Base-by-base conservation (phyloP, 495 filamentous ascomycete genomes). In the Aspergillus wentii region DNA sequence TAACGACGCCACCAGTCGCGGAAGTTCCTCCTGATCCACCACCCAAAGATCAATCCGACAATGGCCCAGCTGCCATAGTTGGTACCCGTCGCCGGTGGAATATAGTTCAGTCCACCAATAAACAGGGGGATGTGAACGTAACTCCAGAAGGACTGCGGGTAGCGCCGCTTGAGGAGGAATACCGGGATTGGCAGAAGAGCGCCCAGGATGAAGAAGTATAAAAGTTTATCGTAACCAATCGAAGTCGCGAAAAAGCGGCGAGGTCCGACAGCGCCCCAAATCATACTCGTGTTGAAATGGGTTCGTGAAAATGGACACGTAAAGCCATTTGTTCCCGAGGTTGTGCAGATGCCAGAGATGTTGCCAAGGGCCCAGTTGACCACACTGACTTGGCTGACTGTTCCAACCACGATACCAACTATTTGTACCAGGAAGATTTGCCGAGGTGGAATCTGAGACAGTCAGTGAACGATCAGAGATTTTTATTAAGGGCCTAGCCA, bases 201-300 rank as follows among this genome's bases (percentile, higher is more conserved):
- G 20, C 85, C 85, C 37, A 85, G 51, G 3, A 74, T 68, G 54
- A 88, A 88, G n/a, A 78, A 83, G 80, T 81, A 88, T 46, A 80
- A 22, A 59, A 61, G n/a, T 64, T 62, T 1, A 80, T 82, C 40
- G 86, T 88, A 42, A 8, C 16, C 35, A 30, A 32, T 48, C 40
- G 26, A 20, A 27, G 8, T 38, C 1, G 25, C 2, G n/a, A 23
- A 35, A 66, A 88, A 87, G 30, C 84, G 74, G 23, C 49, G 33
- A 1, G 85, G 85, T 1, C 85, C 85, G 19, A 88, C 80, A 20
- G 87, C 80, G 14, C 85, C 85, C 85, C 85, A 89, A 17, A 89
- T 66, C 35, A 88, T 85, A 41, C 72, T 79, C 7, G 83, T 83
- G 63, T 86, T 87, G 68, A 87, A 88, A 62, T 87, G 83, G 3